Evolutionary conservation across 805 yeast genomes (phyloP).

Genomic region (Tetrapisispora pingtungensis): DNA sequence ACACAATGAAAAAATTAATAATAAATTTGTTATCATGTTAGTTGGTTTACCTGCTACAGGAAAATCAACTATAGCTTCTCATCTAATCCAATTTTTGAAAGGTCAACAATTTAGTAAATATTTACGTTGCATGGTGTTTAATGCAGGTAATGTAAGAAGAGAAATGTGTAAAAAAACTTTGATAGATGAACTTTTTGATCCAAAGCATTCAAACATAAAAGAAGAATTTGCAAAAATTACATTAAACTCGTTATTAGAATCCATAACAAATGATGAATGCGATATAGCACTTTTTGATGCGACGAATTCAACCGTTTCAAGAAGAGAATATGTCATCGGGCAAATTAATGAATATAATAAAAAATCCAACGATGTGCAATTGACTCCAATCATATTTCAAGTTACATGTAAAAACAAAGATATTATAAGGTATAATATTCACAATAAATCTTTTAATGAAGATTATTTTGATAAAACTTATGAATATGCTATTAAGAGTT

Average conservation of each 20-base stretch:
- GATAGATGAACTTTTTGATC: slow-evolving; percentile 34
- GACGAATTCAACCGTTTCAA: slow-evolving; percentile 42
- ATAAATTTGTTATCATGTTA: slow-evolving; percentile 54
- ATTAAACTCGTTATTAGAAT: slow-evolving; percentile 36
- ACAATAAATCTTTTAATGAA: slow-evolving; percentile 50
- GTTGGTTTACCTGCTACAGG: slow-evolving; percentile 76
- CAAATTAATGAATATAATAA: slow-evolving; percentile 16
- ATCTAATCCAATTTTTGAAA: slow-evolving; percentile 48
- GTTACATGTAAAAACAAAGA: slow-evolving; percentile 46
- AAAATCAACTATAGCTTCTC: slow-evolving; percentile 61
- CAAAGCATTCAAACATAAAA: slow-evolving; percentile 34
- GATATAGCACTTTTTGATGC: slow-evolving; percentile 54
- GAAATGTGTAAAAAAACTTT: slow-evolving; percentile 34
- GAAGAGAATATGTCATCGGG: slow-evolving; percentile 28
- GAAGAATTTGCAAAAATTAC: slow-evolving; percentile 47
- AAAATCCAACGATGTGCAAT: slow-evolving; percentile 13
- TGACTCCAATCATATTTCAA: slow-evolving; percentile 47
- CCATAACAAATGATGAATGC: slow-evolving; percentile 33
- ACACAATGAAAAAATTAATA: background rate
- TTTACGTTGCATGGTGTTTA: slow-evolving; percentile 41
- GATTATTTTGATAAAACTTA: slow-evolving; percentile 50
- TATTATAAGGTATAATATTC: slow-evolving; percentile 50
- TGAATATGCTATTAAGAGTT: slow-evolving; percentile 46
- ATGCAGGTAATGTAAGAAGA: slow-evolving; percentile 67
- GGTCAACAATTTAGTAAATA: slow-evolving; percentile 11